Evolutionary conservation across 352 stramenopile genomes (phyloP), one percentile per base, ranked within the genome.

Genomic region (Pelagophyceae sp.): DNA sequence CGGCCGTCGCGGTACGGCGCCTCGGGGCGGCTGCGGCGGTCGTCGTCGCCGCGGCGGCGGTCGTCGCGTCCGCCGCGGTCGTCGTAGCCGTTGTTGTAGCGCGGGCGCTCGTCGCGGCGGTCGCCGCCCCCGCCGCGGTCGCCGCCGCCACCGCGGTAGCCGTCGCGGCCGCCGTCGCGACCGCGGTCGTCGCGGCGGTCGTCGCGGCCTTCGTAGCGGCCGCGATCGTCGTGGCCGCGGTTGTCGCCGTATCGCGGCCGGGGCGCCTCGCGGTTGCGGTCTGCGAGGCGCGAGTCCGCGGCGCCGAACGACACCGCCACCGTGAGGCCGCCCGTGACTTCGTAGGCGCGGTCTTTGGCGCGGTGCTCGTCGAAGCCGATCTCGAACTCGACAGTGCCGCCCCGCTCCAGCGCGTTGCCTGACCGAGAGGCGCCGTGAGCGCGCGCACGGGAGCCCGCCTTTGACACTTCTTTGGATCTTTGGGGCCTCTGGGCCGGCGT

Each of bases 161-260:
- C 45, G 45, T 54, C 45, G 45, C 45, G 45, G 45, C 45, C 11
- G 45, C 23, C 45, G 45, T 23, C n/a, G n/a, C n/a, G n/a, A n/a
- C n/a, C n/a, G n/a, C 61, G 61, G 61, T 71, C 61, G n/a, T 71
- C 61, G 61, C 38, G 38, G 61, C 31, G 61, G 61, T 71, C 61
- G n/a, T 71, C 61, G 61, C n/a, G n/a, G n/a, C n/a, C n/a, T n/a
- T n/a, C n/a, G n/a, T n/a, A n/a, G n/a, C n/a, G n/a, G n/a, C n/a
- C n/a, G n/a, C n/a, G n/a, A n/a, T n/a, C n/a, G n/a, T n/a, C n/a
- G n/a, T n/a, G n/a, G n/a, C n/a, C n/a, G n/a, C n/a, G n/a, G n/a
- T n/a, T n/a, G n/a, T n/a, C n/a, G n/a, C n/a, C n/a, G n/a, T n/a
- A n/a, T n/a, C n/a, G n/a, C n/a, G n/a, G n/a, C n/a, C n/a, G n/a